Conservation (phyloP, 345 rosid species). For the Rhizophora apiculata region DNA sequence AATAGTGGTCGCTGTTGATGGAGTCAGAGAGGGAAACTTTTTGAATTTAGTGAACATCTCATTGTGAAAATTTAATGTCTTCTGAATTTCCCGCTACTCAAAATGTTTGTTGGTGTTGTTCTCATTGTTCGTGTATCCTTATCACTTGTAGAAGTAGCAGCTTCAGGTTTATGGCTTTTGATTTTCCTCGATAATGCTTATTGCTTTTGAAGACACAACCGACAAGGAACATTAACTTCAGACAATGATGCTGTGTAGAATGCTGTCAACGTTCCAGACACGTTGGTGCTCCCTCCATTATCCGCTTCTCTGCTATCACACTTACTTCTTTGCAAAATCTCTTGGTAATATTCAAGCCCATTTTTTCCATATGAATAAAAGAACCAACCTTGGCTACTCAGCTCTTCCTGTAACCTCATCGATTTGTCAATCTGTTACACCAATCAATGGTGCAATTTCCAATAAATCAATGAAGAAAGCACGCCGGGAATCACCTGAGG, state of each 20-base stretch:
- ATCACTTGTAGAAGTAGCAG: no score
- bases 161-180: no score
- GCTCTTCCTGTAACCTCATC: conserved; percentile 32
- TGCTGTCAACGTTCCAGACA: conserved; percentile 16
- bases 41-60: no score
- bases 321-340: conserved; percentile 20
- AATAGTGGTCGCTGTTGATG: no score
- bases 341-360: conserved; percentile 16
- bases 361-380: conserved; percentile 21
- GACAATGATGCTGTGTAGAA: conserved; percentile 42
- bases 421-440: conserved; percentile 27
- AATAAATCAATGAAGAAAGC: conserved; percentile 50
- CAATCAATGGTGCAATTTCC: conserved; percentile 27
- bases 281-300: not conserved
- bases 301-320: conserved; percentile 23
- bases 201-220: not conserved
- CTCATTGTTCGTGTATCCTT: no score
- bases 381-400: conserved; percentile 35
- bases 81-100: no score
- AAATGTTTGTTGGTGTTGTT: no score
- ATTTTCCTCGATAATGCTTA: no score
- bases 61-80: no score
- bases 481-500: conserved; percentile 55
- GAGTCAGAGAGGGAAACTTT: no score
- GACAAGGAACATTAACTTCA: not conserved